phyloP scores from a whole-genome alignment of 768 basidiomycete genomes.

The Calvatia gigantea region DNA sequence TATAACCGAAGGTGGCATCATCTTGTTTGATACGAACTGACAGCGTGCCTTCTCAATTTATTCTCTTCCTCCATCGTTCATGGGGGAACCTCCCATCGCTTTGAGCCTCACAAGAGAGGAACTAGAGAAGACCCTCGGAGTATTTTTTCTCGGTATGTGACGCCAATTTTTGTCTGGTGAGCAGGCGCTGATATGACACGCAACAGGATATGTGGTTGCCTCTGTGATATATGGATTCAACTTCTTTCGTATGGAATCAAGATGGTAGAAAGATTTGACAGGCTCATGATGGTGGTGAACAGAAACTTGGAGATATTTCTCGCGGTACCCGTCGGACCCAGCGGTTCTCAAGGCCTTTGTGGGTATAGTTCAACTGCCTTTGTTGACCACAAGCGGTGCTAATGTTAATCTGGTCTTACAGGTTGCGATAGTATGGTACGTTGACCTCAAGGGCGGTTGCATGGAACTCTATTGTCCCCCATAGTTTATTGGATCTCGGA shows the following conservation, averaged over 20 bases:
- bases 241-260: conserved; percentile 23
- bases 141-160: conserved; percentile 23
- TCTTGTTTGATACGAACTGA: neutral
- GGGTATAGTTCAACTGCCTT: neutral
- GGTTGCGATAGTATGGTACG: conserved; percentile 15
- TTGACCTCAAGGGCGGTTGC: neutral
- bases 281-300: neutral
- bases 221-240: conserved; percentile 26
- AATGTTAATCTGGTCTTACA: neutral
- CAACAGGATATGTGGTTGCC: conserved; percentile 21
- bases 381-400: neutral
- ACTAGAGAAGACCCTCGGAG: conserved; percentile 23
- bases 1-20: neutral
- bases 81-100: neutral
- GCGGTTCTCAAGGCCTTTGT: conserved; percentile 18
- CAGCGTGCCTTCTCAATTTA: neutral
- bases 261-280: neutral
- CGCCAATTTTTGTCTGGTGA: neutral
- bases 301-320: conserved; percentile 28
- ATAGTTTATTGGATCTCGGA: neutral
- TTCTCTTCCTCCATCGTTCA: neutral
- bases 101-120: conserved; percentile 10
- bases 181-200: neutral
- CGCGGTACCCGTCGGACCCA: conserved; percentile 17
- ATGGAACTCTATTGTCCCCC: neutral